These are phyloP conservation scores for Xylariaceae sp. DNA, from an alignment of 2,329 filamentous ascomycete genomes.

Conservation along the genomic window DNA sequence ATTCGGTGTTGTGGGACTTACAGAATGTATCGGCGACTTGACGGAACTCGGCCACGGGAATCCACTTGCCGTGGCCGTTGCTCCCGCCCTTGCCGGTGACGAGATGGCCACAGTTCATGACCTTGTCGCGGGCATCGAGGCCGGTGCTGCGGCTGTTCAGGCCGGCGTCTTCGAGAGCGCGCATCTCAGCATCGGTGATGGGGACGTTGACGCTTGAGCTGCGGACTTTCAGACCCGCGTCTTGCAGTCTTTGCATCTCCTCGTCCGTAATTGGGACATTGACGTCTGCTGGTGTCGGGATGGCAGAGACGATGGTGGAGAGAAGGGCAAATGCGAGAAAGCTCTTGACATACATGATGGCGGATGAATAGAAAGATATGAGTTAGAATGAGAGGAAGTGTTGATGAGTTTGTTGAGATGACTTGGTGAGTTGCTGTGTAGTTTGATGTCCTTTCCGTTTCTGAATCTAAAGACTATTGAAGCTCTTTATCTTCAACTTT, in stretches of 20 bases:
- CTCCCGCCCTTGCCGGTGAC: not conserved
- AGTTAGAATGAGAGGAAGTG: not conserved
- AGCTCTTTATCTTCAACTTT: not conserved
- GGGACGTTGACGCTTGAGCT: not conserved
- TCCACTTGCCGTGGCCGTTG: not conserved
- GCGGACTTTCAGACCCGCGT: not conserved
- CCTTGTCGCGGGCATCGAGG: not conserved
- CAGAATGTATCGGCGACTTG: not conserved
- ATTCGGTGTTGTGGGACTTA: not conserved
- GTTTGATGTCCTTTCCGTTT: not conserved
- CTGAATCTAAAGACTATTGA: not conserved
- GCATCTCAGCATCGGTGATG: not conserved
- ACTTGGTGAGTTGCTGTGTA: not conserved
- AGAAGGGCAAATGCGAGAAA: not conserved
- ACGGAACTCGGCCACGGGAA: not conserved
- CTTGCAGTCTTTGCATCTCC: not conserved
- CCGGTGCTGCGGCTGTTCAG: not conserved
- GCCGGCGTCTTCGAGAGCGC: not conserved
- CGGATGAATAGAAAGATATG: not conserved
- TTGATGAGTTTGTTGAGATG: no score
- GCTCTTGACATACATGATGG: not conserved
- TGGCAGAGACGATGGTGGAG: not conserved
- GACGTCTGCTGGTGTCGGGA: not conserved
- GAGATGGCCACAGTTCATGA: not conserved
- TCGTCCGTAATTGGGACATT: not conserved